Base-by-base conservation (phyloP, 2,329 filamentous ascomycete genomes). In the Sporothrix inflata region DNA sequence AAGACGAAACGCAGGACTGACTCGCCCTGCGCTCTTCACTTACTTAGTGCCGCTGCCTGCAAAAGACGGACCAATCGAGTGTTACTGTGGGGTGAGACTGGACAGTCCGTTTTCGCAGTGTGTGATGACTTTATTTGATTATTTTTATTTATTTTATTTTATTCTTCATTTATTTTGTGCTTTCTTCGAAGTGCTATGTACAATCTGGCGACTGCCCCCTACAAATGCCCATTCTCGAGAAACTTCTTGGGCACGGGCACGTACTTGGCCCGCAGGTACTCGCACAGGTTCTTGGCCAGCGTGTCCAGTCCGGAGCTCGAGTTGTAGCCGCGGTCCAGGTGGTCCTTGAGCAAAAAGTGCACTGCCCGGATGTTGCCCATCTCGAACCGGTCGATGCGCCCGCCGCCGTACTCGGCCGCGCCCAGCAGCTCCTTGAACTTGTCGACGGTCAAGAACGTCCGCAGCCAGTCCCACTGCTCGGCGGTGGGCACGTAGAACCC, bases 261-360 rank as follows among this genome's bases (percentile, higher is more conserved):
- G 19, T 71, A 60, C 53, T 74, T 74, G 45, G 69, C 68, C 8
- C 74, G 70, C 60, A 74, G 27, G 47, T 73, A 75, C 78, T 87
- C 85, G 19, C 81, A 84, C 76, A 87, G 83, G 0, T 85, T 85
- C 76, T 88, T 88, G 1, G 82, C 86, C 75, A 87, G 82, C 4
- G 81, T 80, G 77, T 88, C 85, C n/a, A 88, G 72, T 24, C 82
- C 77, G 38, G 80, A 82, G 12, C 82, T 84, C 71, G 84, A 85
- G 74, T 85, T 87, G 2, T 87, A 83, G 0, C 82, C 82, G 0
- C 81, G 76, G 3, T 83, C 82, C 14, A 85, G 73, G 40, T 83
- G 81, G 3, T 83, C 84, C 73, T 83, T 84, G 4, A 86, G 77
- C 82, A 1, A 83, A 82, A 74, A 72, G 27, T 73, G 72, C 47